Evolutionary conservation across 2,329 filamentous ascomycete species (phyloP), one percentile per base, ranked within the genome.

Genomic region (Colletotrichum lini): DNA sequence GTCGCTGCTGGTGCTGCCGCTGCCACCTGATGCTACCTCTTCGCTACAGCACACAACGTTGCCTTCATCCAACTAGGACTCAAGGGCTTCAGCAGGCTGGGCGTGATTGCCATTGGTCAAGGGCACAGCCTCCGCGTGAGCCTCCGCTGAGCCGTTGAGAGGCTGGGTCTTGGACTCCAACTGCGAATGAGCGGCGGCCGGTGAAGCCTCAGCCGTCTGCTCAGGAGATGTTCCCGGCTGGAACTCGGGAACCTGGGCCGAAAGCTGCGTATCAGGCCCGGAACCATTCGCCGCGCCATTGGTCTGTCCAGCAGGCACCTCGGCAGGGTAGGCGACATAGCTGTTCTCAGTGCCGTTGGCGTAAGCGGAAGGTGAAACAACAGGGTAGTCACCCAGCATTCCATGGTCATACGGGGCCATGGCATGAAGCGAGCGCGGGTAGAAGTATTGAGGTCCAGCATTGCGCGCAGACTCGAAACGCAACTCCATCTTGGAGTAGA

Each of bases 381-480:
- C 70, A 44, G 77, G 75, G 70, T 81, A 83, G 35, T 72, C 70
- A 38, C 63, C 58, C 35, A 61, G 16, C 65, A 81, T 66, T 12
- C 67, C 67, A 40, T 7, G 81, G 77, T 42, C 77, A 73, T 64
- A 80, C 78, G 42, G 44, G 21, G 49, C 8, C 42, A 67, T 50
- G 56, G 57, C 52, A 70, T 76, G 75, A 49, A 72, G 60, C 56
- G 75, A 74, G 69, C 76, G 76, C 54, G 79, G 78, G 63, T 77
- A 78, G 72, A 78, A 81, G 50, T 80, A 84, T 53, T 80, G 79
- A 40, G 88, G 88, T 4, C 95, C 95, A 21, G 92, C 88, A 76
- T 93, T 93, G 78, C 92, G 93, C 49, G 93, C 94, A 23, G 89
- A 87, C 52, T 90, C 86, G 75, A 95, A 90, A 73, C 96, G 92